phyloP scores from a whole-genome alignment of 306 rosid species.

The Cicer chorassanicum region DNA sequence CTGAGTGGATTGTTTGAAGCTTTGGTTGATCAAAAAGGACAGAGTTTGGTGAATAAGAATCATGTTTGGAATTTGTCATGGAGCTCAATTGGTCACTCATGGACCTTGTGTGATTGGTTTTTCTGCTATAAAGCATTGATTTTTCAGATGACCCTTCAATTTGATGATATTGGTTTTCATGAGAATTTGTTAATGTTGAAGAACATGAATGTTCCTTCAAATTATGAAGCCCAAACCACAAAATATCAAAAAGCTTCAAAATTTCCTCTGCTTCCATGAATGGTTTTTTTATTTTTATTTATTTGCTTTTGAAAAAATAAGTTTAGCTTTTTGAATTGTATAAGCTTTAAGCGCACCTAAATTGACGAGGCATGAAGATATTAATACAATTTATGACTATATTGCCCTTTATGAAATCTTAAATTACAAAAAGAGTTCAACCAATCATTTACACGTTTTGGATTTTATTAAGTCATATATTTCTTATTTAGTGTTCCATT shows the following conservation, averaged over 20 bases:
- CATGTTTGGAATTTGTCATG: constrained; percentile 52
- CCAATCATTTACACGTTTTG: constrained; percentile 58
- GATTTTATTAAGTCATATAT: constrained; percentile 30
- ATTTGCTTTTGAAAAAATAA: constrained; percentile 36
- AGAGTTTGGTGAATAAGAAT: constrained; percentile 56
- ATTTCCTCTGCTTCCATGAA: constrained; percentile 70
- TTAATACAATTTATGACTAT: constrained; percentile 30
- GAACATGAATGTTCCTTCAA: constrained; percentile 45
- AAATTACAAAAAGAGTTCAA: constrained; percentile 45
- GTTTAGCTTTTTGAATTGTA: constrained; percentile 30
- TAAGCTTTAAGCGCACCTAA: neutral
- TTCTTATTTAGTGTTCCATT: constrained; percentile 1
- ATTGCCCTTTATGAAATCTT: constrained; percentile 45
- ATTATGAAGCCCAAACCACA: constrained; percentile 64
- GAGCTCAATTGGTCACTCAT: constrained; percentile 69
- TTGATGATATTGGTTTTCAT: constrained; percentile 45
- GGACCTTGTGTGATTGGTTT: constrained; percentile 56
- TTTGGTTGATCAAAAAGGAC: constrained; percentile 50
- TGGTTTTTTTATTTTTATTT: neutral
- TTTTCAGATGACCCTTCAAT: constrained; percentile 40
- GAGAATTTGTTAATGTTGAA: constrained; percentile 41
- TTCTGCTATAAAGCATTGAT: constrained; percentile 44
- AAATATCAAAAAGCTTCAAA: constrained; percentile 61
- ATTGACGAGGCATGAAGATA: constrained; percentile 28
- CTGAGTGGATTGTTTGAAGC: constrained; percentile 60